Evolutionary conservation across 768 basidiomycete species (phyloP).

Genomic region (Macrocybe gigantea): DNA sequence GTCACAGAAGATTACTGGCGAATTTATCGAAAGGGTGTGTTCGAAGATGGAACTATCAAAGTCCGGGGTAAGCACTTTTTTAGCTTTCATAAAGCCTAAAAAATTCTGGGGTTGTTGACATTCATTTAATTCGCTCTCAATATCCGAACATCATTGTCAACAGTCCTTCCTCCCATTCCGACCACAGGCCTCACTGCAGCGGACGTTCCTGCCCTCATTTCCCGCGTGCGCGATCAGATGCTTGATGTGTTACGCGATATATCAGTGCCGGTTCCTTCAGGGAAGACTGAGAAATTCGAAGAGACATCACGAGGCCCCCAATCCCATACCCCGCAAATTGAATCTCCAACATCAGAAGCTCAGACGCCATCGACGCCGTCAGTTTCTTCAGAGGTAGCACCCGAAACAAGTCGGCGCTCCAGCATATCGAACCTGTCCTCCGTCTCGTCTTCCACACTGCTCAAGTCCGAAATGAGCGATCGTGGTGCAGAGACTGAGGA

Average conservation of each 20-base stretch:
- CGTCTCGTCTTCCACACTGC: conserved; percentile 23
- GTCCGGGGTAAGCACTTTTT: conserved; percentile 60
- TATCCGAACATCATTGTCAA: too few species aligned
- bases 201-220: conserved; percentile 65
- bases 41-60: conserved; percentile 71
- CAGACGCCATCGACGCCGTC: neutral
- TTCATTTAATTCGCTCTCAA: too few species aligned
- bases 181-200: conserved; percentile 65
- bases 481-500: conserved; percentile 73
- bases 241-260: conserved; percentile 71
- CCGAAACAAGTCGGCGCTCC: conserved; percentile 12
- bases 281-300: conserved; percentile 2
- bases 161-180: conserved; percentile 87
- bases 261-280: conserved; percentile 39
- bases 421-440: conserved; percentile 30
- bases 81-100: neutral
- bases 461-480: conserved; percentile 47
- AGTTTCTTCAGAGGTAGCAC: neutral
- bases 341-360: neutral
- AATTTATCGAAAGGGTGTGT: conserved; percentile 72
- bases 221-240: conserved; percentile 75
- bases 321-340: conserved; percentile 1
- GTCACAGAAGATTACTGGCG: conserved; percentile 93
- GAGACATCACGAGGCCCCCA: conserved; percentile 6
- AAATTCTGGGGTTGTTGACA: too few species aligned